These are phyloP conservation scores for Chlamydomonas asymmetrica DNA, from an alignment of 139 green algal species.

Conservation along the genomic window DNA sequence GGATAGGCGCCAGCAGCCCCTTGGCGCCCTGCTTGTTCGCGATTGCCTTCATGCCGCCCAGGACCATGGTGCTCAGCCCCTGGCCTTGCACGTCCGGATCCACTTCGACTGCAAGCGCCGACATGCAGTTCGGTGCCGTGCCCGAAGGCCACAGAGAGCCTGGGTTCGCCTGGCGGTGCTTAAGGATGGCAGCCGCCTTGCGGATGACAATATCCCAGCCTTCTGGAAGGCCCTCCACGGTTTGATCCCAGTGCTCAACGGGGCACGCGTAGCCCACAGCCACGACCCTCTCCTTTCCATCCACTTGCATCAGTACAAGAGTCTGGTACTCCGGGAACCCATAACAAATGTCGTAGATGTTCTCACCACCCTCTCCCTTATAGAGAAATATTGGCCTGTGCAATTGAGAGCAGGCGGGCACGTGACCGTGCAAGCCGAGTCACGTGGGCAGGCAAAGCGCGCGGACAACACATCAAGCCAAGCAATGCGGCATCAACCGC, in stretches of 20 bases:
- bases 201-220: conserved; percentile 7
- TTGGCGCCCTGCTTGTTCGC: neutral
- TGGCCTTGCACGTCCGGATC: neutral
- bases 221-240: neutral
- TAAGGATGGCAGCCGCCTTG: neutral
- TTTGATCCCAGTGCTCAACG: no score
- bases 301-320: neutral
- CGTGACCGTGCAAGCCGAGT: no score
- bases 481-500: no score
- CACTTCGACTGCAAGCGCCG: conserved; percentile 12
- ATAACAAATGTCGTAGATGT: conserved; percentile 7
- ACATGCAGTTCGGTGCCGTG: no score
- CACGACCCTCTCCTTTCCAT: neutral
- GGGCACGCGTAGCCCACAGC: conserved; percentile 24
- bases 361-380: neutral
- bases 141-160: no score
- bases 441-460: no score
- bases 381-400: conserved; percentile 2
- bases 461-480: no score
- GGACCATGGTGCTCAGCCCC: conserved; percentile 2
- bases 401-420: no score
- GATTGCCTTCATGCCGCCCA: conserved; percentile 10
- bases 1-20: conserved; percentile 17
- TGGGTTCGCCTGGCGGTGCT: no score
- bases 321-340: conserved; percentile 21